Evolutionary conservation across 2,329 filamentous ascomycete genomes (phyloP).

Genomic region (Elsinoe fawcettii): DNA sequence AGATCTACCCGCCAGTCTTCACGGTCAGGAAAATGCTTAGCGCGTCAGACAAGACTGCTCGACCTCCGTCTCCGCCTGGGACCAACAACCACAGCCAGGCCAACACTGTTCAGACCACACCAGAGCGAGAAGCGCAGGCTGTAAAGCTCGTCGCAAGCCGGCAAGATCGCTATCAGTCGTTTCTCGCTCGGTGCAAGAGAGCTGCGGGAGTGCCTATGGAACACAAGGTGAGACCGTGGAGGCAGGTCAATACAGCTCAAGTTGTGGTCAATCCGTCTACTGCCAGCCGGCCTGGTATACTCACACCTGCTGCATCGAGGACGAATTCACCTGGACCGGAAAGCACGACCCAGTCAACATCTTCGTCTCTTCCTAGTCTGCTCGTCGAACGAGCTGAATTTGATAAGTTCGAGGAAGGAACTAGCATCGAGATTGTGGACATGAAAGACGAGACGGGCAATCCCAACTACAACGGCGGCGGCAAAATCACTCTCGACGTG

Average conservation of each 20-base stretch:
- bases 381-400: constrained; percentile 58
- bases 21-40: constrained; percentile 71
- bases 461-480: constrained; percentile 66
- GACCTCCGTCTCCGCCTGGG: constrained; percentile 15
- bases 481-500: constrained; percentile 49
- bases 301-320: constrained; percentile 40
- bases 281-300: constrained; percentile 29
- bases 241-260: constrained; percentile 45
- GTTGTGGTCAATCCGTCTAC: constrained; percentile 24
- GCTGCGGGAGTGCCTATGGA: constrained; percentile 58
- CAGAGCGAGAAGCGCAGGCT: constrained; percentile 43
- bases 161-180: constrained; percentile 61
- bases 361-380: constrained; percentile 39
- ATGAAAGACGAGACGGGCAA: constrained; percentile 64
- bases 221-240: constrained; percentile 72
- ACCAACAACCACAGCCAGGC: constrained; percentile 15
- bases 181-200: constrained; percentile 66
- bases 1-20: constrained; percentile 77
- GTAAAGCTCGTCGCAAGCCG: constrained; percentile 63
- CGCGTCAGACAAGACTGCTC: constrained; percentile 38
- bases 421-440: constrained; percentile 57
- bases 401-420: constrained; percentile 52
- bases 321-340: constrained; percentile 36
- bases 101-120: constrained; percentile 14
- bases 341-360: background rate